phyloP scores from a whole-genome alignment of 495 filamentous ascomycete species.

The Penicillium malachiteum region DNA sequence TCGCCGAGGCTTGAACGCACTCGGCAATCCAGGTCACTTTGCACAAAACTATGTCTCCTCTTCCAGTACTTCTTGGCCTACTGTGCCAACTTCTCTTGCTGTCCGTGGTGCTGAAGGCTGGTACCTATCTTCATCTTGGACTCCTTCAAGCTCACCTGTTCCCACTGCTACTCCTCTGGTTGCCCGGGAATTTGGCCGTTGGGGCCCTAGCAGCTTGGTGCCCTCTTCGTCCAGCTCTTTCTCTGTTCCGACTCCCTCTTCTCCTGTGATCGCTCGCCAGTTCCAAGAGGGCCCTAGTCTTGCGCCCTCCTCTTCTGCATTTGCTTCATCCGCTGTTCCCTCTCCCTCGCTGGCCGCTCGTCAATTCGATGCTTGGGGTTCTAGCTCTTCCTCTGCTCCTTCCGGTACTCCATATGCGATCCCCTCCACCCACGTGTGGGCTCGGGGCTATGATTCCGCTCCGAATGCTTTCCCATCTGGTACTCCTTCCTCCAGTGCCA shows the following conservation, averaged over 20 bases:
- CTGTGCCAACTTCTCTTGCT: constrained; percentile 9
- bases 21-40: constrained; percentile 18
- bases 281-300: background rate
- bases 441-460: constrained; percentile 1
- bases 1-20: constrained; percentile 22
- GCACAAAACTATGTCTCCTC: constrained; percentile 18
- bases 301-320: background rate
- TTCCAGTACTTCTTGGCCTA: constrained; percentile 4
- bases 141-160: background rate
- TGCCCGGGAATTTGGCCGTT: constrained; percentile 7
- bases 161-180: constrained; percentile 6
- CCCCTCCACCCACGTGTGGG: background rate
- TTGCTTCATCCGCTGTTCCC: background rate
- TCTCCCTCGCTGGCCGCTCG: constrained; percentile 10
- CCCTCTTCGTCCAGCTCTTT: background rate
- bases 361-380: constrained; percentile 4
- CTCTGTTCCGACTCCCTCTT: background rate
- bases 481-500: constrained; percentile 7
- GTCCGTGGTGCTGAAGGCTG: constrained; percentile 8
- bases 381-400: constrained; percentile 6
- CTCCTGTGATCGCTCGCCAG: constrained; percentile 12
- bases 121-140: constrained; percentile 6
- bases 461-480: constrained; percentile 5
- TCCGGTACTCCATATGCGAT: constrained; percentile 5
- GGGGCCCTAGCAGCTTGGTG: background rate